Evolutionary conservation across 139 green algal species (phyloP), one percentile per base, ranked within the genome.

Genomic region (Asterochloris erici): DNA sequence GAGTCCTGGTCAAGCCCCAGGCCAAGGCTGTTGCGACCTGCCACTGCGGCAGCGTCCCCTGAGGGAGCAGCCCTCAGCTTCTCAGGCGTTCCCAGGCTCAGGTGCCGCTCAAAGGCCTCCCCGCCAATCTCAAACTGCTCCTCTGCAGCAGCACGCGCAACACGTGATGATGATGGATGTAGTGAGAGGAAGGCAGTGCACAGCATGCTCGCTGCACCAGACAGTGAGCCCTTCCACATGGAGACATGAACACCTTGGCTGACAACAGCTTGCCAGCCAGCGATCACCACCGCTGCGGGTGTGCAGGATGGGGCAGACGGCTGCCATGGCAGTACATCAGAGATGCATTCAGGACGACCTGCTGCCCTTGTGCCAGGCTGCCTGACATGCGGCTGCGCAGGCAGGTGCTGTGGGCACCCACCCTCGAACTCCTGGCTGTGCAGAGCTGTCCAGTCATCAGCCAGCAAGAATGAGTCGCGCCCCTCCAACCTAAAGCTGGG

Each of bases 1-100:
- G 38, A 54, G 38, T 54, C 38, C 2, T 54, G 6, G 38, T 54
- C 38, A 54, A 54, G 38, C 38, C 38, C 38, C 38, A 54, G 38
- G 38, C 38, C 38, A 54, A 54, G 38, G 38, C 38, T 54, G 38
- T 54, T 54, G 38, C 38, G 38, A 54, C 38, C 38, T 54, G 38
- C 38, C 38, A 6, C 38, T 54, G 38, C 38, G 38, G 38, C 38
- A 6, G 63, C 77, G 24, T 73, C 77, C 38, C 61, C 63, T 27
- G 77, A 74, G 19, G 62, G 62, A 26, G 63, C 63, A 73, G 77
- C 63, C 63, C 63, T 81, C 19, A 73, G 77, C 78, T 81, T 77
- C 81, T 92, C 89, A 38, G 89, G 81, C 79, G 90, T 84, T 27
- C 76, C 82, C 68, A 81, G 85, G 79, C 77, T 81, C 54, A 91